phyloP scores from a whole-genome alignment of 305 asterid species.

The Fraxinus sp. region DNA sequence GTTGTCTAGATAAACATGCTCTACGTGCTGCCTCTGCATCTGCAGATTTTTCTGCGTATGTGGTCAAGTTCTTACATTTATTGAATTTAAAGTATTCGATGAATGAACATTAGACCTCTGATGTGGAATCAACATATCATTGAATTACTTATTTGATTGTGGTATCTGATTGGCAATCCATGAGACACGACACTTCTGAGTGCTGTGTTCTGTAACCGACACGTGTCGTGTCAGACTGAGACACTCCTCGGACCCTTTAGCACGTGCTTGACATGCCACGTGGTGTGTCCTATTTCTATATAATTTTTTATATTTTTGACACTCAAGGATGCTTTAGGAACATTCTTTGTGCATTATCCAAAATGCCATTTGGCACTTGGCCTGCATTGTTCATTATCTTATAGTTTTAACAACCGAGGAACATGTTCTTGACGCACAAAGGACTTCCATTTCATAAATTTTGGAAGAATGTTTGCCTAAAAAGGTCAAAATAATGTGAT shows the following conservation, averaged over 20 bases:
- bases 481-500: not conserved
- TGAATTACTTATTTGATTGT: not conserved
- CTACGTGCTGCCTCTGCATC: constrained; percentile 92
- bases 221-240: not conserved
- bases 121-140: not conserved
- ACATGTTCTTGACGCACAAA: not conserved
- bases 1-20: constrained; percentile 83
- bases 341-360: not conserved
- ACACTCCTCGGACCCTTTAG: not conserved
- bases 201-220: not conserved
- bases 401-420: not conserved
- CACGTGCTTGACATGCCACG: not conserved
- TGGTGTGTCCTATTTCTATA: not conserved
- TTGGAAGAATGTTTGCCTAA: not conserved
- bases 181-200: not conserved
- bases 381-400: not conserved
- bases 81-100: constrained; percentile 53
- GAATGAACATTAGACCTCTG: not conserved
- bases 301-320: not conserved
- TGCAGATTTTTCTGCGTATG: constrained; percentile 96
- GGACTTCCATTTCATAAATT: not conserved
- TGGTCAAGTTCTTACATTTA: constrained; percentile 7
- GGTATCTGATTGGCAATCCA: not conserved
- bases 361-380: not conserved
- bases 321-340: not conserved